Evolutionary conservation across 805 yeast species (phyloP).

Genomic region (Candida orba): DNA sequence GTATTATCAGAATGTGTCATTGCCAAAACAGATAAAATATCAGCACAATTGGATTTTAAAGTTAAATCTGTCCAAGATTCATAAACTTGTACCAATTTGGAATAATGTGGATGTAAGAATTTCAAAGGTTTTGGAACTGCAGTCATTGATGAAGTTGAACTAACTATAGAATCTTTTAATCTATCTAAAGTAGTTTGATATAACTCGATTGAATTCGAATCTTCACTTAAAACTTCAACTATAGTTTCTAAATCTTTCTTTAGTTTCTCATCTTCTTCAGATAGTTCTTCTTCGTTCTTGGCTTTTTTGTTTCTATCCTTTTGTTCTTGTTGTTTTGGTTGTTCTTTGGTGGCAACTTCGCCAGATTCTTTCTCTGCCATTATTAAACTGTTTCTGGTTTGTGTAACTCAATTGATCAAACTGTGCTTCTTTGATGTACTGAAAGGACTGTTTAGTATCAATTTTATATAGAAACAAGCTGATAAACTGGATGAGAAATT

Average conservation of each 20-base stretch:
- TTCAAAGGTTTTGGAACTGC: slow-evolving; percentile 99
- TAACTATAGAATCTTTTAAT: slow-evolving; percentile 73
- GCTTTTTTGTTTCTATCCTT: slow-evolving; percentile 16
- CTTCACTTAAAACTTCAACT: slow-evolving; percentile 68
- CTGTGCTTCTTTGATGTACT: too few species aligned
- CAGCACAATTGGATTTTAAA: slow-evolving; percentile 62
- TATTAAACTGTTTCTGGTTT: neutral
- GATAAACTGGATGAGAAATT: neutral
- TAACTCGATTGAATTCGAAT: slow-evolving; percentile 28
- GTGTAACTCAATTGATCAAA: neutral
- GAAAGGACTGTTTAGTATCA: too few species aligned
- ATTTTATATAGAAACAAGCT: too few species aligned
- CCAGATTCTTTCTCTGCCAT: slow-evolving; percentile 15
- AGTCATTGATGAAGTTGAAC: slow-evolving; percentile 96
- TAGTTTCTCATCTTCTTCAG: slow-evolving; percentile 87
- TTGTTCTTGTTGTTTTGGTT: slow-evolving; percentile 7
- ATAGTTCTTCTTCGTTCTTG: slow-evolving; percentile 66
- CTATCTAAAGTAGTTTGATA: slow-evolving; percentile 59
- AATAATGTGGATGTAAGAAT: slow-evolving; percentile 84
- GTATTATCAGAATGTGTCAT: slow-evolving; percentile 89
- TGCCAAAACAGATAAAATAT: slow-evolving; percentile 84
- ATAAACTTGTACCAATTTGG: slow-evolving; percentile 56
- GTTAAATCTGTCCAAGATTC: slow-evolving; percentile 52
- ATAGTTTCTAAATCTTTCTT: slow-evolving; percentile 81
- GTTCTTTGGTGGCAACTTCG: slow-evolving; percentile 23